Percentiles rank a stretch among this genome's conserved stretches.
Conservation (phyloP, 306 rosid species). For the Casuarina cunninghamiana region DNA sequence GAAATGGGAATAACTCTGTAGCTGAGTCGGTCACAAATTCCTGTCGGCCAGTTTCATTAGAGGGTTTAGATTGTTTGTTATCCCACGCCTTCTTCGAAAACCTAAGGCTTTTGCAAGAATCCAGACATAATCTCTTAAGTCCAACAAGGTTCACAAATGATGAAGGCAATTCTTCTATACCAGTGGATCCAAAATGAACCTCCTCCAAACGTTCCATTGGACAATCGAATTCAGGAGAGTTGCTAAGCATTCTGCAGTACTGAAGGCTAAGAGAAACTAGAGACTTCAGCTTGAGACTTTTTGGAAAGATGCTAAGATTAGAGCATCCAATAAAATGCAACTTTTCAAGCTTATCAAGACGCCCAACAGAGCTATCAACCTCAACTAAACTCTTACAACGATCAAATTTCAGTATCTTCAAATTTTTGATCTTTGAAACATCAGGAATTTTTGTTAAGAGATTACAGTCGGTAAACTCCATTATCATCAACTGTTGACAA, state of each 20-base stretch:
- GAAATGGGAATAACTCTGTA: too few relatives aligned
- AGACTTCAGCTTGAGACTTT: conserved; percentile 20
- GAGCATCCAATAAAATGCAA: conserved; percentile 10
- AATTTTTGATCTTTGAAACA: conserved; percentile 26
- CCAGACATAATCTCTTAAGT: not conserved
- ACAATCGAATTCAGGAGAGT: not conserved
- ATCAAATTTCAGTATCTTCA: conserved; percentile 1
- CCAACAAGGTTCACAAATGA: not conserved
- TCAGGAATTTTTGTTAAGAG: conserved; percentile 24
- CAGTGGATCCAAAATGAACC: accelerated
- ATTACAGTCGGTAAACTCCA: conserved; percentile 9
- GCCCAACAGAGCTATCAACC: conserved; percentile 35
- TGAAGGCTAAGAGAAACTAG: conserved; percentile 8
- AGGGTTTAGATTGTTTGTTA: too few relatives aligned
- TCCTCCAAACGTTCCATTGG: not conserved
- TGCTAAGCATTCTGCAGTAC: not conserved
- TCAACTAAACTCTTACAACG: conserved; percentile 19
- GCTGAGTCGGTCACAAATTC: too few relatives aligned
- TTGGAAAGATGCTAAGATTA: conserved; percentile 19
- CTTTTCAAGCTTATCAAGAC: conserved; percentile 20
- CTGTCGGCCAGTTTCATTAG: too few relatives aligned
- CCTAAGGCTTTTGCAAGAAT: not conserved
- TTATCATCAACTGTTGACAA: conserved; percentile 14
- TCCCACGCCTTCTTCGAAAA: too few relatives aligned
- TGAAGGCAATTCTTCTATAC: not conserved